Evolutionary conservation across 129 eudicot species (phyloP), one percentile per base, ranked within the genome.

Genomic region (Flaveria ramosissima): DNA sequence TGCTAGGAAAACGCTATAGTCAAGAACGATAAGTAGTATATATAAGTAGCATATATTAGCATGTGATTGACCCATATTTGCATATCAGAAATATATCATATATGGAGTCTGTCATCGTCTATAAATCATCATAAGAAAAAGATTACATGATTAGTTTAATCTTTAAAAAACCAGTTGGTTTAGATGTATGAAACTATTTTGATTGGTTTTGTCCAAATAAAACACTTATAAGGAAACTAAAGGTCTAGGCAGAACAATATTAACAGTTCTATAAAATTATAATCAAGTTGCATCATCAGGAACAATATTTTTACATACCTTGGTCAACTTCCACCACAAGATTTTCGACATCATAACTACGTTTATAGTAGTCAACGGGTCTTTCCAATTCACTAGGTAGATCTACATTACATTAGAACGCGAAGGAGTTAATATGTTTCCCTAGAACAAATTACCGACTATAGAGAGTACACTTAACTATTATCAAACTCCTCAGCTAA

Each of bases 301-400:
- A 21, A 7, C 9, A 6, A 59, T 41, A 26, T n/a, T 7, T 74
- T 8, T 74, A 10, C 42, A 26, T 59, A 73, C 78, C 70, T 20
- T 42, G 23, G 9, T 7, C 56, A 9, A 12, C 53, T 73, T 73
- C 57, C 56, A 41, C 24, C 14, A 0, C 16, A 57, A 66, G 67
- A 60, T 76, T 76, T 72, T 76, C 63, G 16, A 48, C 20, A 47
- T 76, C 72, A 17, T 9, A 55, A 26, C 1, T n/a, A 46, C 17
- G 20, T 47, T n/a, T 24, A 47, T 14, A 21, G 16, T 63, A 51
- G 64, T 76, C 55, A 7, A 45, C 6, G 32, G 39, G 72, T 3
- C 32, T 51, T 72, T 17, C 65, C 72, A 46, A 20, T 26, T 76
- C 64, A 24, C 12, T 17, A 26, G 80, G 71, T 26, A 76, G 50